Evolutionary conservation across 75 land plant species (phyloP).

Genomic region (Cryptomeria japonica): DNA sequence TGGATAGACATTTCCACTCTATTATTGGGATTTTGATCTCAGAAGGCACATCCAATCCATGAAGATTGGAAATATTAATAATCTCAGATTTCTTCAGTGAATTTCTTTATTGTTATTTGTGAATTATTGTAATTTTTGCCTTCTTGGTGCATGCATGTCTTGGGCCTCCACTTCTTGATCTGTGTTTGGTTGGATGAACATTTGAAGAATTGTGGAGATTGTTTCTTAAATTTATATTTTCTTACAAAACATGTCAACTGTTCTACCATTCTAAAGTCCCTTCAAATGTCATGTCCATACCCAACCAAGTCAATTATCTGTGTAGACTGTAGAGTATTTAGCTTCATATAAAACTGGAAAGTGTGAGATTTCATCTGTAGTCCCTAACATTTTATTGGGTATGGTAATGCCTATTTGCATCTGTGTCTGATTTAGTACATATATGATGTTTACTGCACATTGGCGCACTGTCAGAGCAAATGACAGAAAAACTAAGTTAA

Average conservation of each 20-base stretch:
- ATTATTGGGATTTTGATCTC: not conserved
- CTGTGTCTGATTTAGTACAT: not conserved
- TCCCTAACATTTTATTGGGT: not conserved
- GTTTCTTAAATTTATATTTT: not conserved
- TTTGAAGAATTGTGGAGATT: not conserved
- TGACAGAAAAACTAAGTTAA: not conserved
- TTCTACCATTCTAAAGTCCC: not conserved
- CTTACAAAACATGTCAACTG: not conserved
- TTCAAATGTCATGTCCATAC: not conserved
- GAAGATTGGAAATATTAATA: not conserved
- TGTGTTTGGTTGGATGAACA: not conserved
- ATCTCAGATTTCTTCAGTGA: too few species aligned
- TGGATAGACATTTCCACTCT: too few species aligned
- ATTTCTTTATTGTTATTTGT: too few species aligned
- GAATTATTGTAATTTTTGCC: too few species aligned
- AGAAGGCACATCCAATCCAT: not conserved
- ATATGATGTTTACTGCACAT: not conserved
- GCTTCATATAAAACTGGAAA: not conserved
- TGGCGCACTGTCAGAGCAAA: not conserved
- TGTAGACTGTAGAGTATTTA: not conserved
- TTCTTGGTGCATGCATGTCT: not conserved
- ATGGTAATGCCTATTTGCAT: not conserved
- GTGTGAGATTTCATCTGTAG: not conserved
- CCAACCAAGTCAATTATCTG: not conserved
- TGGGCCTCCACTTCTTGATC: not conserved